Conservation (phyloP, 75 land plant genomes). For the Ceratopteris richardii region DNA sequence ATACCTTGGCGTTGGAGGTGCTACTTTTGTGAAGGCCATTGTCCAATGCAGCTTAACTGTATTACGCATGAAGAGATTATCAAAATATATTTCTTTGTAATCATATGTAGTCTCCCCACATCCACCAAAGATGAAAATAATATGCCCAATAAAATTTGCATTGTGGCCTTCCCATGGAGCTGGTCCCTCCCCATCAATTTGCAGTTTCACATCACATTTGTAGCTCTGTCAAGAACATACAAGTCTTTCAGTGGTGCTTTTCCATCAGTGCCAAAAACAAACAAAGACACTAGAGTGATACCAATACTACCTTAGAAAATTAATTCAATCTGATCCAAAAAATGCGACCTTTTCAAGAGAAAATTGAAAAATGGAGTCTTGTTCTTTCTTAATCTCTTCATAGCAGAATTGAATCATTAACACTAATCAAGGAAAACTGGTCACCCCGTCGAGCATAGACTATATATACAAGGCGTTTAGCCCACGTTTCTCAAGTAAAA, state of each 20-base stretch:
- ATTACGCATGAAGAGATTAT: constrained; percentile 73
- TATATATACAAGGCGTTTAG: too few relatives aligned
- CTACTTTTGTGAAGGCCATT: constrained; percentile 51
- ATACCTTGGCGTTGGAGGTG: constrained; percentile 74
- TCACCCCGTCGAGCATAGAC: too few relatives aligned
- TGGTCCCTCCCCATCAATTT: constrained; percentile 36
- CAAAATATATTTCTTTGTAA: constrained; percentile 61
- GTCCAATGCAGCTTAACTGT: constrained; percentile 66
- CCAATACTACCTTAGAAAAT: too few relatives aligned
- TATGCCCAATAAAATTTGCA: constrained; percentile 44
- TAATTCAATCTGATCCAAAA: too few relatives aligned
- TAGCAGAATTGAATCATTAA: too few relatives aligned
- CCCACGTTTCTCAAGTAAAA: too few relatives aligned
- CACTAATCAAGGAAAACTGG: too few relatives aligned
- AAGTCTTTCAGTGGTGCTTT: constrained; percentile 68
- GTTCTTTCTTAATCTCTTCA: constrained; percentile 71
- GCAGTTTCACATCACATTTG: constrained; percentile 30
- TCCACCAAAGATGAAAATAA: constrained; percentile 73
- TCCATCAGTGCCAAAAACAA: constrained; percentile 96
- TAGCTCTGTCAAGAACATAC: constrained; percentile 68
- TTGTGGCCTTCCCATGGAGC: constrained; percentile 82
- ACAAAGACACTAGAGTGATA: constrained; percentile 63
- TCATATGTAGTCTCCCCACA: constrained; percentile 58
- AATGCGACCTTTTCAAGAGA: too few relatives aligned
- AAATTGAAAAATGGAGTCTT: too few relatives aligned